These are phyloP conservation scores for Volvariella volvacea DNA, from an alignment of 1,284 basidiomycete genomes.

Conservation along the genomic window DNA sequence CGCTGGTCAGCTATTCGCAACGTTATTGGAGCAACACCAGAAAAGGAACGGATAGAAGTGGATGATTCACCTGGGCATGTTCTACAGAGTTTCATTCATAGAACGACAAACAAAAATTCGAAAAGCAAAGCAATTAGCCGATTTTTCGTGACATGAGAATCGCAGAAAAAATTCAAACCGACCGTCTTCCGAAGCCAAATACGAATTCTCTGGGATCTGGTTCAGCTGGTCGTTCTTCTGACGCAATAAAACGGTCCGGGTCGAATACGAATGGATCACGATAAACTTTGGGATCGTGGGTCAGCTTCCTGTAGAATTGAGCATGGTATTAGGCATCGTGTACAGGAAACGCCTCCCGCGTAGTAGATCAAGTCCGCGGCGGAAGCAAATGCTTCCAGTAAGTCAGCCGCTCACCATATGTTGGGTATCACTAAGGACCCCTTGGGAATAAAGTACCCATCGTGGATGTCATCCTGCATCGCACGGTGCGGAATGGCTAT, in stretches of 20 bases:
- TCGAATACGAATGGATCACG: slow-evolving; percentile 36
- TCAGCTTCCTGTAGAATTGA: slow-evolving; percentile 31
- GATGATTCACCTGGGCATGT: slow-evolving; percentile 44
- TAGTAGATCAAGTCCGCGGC: not conserved
- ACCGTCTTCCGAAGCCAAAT: slow-evolving; percentile 60
- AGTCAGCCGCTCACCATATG: slow-evolving; percentile 31
- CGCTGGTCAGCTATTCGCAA: slow-evolving; percentile 7
- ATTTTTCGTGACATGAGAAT: slow-evolving; percentile 5
- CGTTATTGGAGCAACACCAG: not conserved
- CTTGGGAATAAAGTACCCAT: slow-evolving; percentile 47
- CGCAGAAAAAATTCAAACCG: slow-evolving; percentile 11
- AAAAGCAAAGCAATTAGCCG: slow-evolving; percentile 7
- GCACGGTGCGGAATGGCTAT: slow-evolving; percentile 48
- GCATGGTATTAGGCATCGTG: slow-evolving; percentile 4
- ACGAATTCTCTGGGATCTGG: slow-evolving; percentile 45
- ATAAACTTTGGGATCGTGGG: slow-evolving; percentile 41
- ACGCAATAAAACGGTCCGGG: slow-evolving; percentile 39
- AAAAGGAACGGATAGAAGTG: slow-evolving; percentile 6
- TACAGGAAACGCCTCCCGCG: not conserved
- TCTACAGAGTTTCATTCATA: slow-evolving; percentile 20
- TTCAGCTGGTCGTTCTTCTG: slow-evolving; percentile 33
- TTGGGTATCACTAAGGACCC: slow-evolving; percentile 44
- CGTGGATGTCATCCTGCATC: slow-evolving; percentile 45
- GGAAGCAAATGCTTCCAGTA: slow-evolving; percentile 3
- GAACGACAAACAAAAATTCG: not conserved